These are phyloP conservation scores for Trametopsis cervina DNA, from an alignment of 768 basidiomycete genomes.

Conservation along the genomic window DNA sequence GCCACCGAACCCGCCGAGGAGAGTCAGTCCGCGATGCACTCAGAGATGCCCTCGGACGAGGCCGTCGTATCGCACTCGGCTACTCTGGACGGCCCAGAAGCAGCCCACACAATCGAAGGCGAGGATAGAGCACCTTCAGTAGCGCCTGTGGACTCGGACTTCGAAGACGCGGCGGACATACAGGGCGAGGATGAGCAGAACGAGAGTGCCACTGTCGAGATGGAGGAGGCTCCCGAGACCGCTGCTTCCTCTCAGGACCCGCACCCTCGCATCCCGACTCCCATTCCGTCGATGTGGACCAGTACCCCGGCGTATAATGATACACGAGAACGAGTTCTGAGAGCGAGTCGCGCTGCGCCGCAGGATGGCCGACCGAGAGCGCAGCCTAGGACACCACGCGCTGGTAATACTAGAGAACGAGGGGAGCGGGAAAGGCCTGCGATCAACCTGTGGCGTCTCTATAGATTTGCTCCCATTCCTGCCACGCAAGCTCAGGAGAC, in stretches of 20 bases:
- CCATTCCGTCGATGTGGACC: neutral
- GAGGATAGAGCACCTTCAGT: no score
- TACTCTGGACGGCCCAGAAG: no score
- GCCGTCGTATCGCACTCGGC: neutral
- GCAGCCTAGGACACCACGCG: neutral
- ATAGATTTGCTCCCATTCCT: conserved; percentile 69
- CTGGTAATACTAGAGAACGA: conserved; percentile 8
- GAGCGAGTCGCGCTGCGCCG: no score
- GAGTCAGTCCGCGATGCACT: neutral
- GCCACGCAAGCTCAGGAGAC: conserved; percentile 20
- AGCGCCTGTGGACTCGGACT: neutral
- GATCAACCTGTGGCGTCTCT: conserved; percentile 79
- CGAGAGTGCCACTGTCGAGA: neutral
- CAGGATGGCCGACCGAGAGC: neutral
- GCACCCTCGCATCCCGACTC: neutral
- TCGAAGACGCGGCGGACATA: neutral
- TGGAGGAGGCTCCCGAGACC: neutral
- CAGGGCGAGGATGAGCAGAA: neutral
- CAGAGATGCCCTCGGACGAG: neutral
- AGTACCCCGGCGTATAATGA: neutral
- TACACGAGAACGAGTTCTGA: neutral
- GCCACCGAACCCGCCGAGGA: neutral
- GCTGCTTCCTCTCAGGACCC: neutral
- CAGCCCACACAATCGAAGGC: no score
- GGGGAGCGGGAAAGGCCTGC: conserved; percentile 35